Evolutionary conservation across 208 protist genomes (phyloP).

Genomic region (Naegleria fowleri): DNA sequence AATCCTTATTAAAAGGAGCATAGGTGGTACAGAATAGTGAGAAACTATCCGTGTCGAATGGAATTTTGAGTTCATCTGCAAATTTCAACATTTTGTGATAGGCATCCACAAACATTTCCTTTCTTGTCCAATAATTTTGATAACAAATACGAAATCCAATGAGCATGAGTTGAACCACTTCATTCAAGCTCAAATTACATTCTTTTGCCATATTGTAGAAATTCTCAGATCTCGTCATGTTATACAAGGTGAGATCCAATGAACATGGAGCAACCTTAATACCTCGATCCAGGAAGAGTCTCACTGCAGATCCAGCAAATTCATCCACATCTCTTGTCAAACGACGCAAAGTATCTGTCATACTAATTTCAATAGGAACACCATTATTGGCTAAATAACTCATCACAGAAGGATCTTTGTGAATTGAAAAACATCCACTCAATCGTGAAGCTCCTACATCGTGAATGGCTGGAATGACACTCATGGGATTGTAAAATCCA

Average conservation of each 20-base stretch:
- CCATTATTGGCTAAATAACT: background rate
- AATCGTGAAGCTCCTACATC: background rate
- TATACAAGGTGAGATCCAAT: background rate
- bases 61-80: background rate
- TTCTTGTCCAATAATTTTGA: background rate
- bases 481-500: background rate
- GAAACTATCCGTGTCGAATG: background rate
- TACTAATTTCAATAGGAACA: background rate
- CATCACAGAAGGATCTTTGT: background rate
- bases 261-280: background rate
- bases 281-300: background rate
- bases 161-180: background rate
- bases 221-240: background rate
- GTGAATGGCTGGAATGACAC: background rate
- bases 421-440: background rate
- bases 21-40: background rate
- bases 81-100: background rate
- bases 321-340: background rate
- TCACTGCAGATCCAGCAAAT: background rate
- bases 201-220: background rate
- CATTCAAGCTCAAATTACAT: background rate
- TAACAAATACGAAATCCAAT: background rate
- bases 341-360: background rate
- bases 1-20: background rate
- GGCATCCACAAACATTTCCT: background rate